Evolutionary conservation across 768 basidiomycete species (phyloP).

Genomic region (Daedaleopsis nitida): DNA sequence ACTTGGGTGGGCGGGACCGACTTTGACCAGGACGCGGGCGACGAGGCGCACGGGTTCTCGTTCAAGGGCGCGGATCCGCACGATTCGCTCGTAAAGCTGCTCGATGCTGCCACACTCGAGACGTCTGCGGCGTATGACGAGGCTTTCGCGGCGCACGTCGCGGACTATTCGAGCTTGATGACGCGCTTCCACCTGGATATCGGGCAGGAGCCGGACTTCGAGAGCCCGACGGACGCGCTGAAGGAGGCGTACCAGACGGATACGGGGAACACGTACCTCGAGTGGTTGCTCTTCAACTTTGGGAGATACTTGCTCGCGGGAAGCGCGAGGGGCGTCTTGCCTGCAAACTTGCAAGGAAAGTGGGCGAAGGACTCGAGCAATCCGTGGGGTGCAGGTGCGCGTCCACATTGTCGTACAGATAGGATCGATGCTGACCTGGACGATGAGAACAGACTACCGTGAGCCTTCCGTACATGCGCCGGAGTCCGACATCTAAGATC

Average conservation of each 20-base stretch:
- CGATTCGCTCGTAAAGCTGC: conserved; percentile 39
- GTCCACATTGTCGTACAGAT: neutral
- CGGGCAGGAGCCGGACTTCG: conserved; percentile 57
- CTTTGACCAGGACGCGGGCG: conserved; percentile 64
- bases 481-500: neutral
- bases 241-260: conserved; percentile 53
- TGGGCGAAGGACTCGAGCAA: conserved; percentile 60
- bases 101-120: conserved; percentile 26
- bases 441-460: conserved; percentile 35
- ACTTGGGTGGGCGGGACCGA: conserved; percentile 78
- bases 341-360: conserved; percentile 74
- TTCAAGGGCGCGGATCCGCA: conserved; percentile 70
- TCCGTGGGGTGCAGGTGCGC: conserved; percentile 65
- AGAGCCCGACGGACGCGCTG: conserved; percentile 59
- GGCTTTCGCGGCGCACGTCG: conserved; percentile 50
- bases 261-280: conserved; percentile 63
- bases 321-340: conserved; percentile 63
- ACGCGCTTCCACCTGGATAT: conserved; percentile 57
- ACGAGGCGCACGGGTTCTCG: conserved; percentile 53
- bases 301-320: conserved; percentile 67
- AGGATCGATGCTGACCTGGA: neutral
- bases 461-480: conserved; percentile 28
- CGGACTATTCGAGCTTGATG: conserved; percentile 48
- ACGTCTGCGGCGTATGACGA: conserved; percentile 36
- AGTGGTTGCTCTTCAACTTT: conserved; percentile 75